Base-by-base conservation (phyloP, 169 alveolate species). In the Hepatocystis sp. region DNA sequence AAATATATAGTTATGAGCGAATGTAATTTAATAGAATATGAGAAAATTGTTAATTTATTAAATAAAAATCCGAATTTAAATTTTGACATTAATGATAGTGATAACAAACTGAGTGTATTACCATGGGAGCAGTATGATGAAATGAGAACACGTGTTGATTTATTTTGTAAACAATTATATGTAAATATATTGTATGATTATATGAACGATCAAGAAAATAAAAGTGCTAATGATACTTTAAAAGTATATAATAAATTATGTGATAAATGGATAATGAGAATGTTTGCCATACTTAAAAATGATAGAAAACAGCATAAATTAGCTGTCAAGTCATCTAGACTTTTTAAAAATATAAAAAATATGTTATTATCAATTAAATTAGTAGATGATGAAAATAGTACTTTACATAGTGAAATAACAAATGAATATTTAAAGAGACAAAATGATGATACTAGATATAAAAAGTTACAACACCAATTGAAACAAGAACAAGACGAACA, bases 91-190 rank as follows among this genome's bases (percentile, higher is more conserved):
- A 66, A 60, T 32, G 53, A 67, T 0, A 61, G 32, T 27, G 58
- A 58, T 32, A 44, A 63, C 28, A 76, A 58, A 13, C 58, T 49
- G 5, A 58, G 84, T 10, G 15, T 42, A 10, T 23, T 81, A 19
- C 84, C 89, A 10, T 81, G 89, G 89, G 89, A 81, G 19, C 89
- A 81, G 40, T 81, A 81, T 40, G 89, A 81, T 42, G 89, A 81
- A 49, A 36, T 81, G 61, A 63, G 89, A 63, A 61, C 60, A 61
- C 17, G 89, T 23, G 66, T 64, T 0, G 89, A 81, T 56, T 36
- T 81, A 34, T 63, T 21, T 34, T 81, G 89, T 34, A 81, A 81
- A 47, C 89, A 81, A 32, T 53, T 81, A 63, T 81, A 61, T 81
- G 84, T 46, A 21, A 81, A 81, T 52, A 34, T 81, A 8, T 65